phyloP scores from a whole-genome alignment of 176 grass and related monocot species.

The Elymus sibiricus region DNA sequence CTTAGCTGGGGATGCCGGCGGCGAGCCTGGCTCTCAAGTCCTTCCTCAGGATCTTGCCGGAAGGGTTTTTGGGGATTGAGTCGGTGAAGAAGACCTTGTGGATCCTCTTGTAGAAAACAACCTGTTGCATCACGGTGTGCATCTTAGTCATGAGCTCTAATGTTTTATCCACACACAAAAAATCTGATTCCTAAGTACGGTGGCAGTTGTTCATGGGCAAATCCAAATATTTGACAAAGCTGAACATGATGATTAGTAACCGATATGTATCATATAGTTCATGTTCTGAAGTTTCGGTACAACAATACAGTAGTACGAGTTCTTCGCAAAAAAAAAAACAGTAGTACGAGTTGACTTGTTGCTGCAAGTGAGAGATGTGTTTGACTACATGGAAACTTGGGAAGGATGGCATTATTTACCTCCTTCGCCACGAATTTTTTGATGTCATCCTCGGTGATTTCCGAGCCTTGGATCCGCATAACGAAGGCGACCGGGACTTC shows the following conservation, averaged over 20 bases:
- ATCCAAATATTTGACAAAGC: background rate
- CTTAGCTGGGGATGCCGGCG: conserved; percentile 28
- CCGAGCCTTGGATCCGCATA: conserved; percentile 43
- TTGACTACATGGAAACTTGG: background rate
- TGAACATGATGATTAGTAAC: background rate
- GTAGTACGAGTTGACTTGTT: background rate
- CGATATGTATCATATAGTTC: background rate
- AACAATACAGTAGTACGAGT: background rate
- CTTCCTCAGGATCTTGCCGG: conserved; percentile 96
- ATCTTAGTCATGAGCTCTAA: background rate
- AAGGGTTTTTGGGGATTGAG: conserved; percentile 81
- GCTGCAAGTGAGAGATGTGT: background rate
- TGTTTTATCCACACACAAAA: background rate
- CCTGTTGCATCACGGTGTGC: conserved; percentile 30
- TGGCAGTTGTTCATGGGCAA: background rate
- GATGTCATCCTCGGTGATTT: conserved; percentile 81
- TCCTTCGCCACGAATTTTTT: conserved; percentile 76
- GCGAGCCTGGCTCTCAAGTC: conserved; percentile 87
- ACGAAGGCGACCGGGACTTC: conserved; percentile 88
- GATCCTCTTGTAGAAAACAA: conserved; percentile 95
- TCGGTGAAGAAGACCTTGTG: conserved; percentile 86
- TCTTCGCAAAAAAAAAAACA: background rate
- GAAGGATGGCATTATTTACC: conserved; percentile 44
- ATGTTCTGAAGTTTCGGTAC: background rate
- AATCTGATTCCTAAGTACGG: background rate